Conservation (phyloP, 2,329 filamentous ascomycete genomes). For the Aspergillus novoparasiticus region DNA sequence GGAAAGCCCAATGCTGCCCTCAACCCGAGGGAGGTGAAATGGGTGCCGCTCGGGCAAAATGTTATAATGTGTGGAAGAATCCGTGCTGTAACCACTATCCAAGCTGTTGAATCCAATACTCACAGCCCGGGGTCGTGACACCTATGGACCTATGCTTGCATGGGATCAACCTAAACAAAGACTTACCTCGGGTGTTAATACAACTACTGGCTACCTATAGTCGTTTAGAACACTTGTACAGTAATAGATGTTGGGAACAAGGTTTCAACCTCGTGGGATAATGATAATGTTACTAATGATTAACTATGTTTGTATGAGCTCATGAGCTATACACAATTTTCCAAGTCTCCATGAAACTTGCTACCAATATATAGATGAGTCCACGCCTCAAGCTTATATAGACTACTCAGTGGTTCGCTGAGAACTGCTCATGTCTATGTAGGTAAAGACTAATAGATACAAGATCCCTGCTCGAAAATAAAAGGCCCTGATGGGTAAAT, state of each 20-base stretch:
- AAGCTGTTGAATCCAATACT: conserved; percentile 8
- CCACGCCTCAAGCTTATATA: not conserved
- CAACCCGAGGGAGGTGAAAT: conserved; percentile 67
- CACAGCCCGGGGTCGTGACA: conserved; percentile 2
- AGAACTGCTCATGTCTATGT: not conserved
- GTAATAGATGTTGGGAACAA: not conserved
- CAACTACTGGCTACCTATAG: not conserved
- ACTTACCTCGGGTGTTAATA: not conserved
- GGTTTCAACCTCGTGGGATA: not conserved
- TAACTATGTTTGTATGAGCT: not conserved
- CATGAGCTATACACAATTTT: not conserved
- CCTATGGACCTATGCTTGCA: not conserved
- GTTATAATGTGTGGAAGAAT: conserved; percentile 77
- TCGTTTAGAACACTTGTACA: not conserved
- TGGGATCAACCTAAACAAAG: not conserved
- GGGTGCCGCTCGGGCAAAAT: conserved; percentile 80
- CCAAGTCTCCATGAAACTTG: not conserved
- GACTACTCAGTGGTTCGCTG: not conserved
- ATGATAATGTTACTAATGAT: not conserved
- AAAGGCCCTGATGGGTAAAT: not conserved
- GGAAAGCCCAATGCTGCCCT: conserved; percentile 62
- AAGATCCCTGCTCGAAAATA: not conserved
- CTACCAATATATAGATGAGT: not conserved
- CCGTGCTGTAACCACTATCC: conserved; percentile 13
- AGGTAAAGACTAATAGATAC: not conserved